A percentile compares a stretch with the other conserved stretches of the same genome.
These are phyloP conservation scores for Mrakia hoshinonis DNA, from an alignment of 768 basidiomycete species.

Conservation along the genomic window DNA sequence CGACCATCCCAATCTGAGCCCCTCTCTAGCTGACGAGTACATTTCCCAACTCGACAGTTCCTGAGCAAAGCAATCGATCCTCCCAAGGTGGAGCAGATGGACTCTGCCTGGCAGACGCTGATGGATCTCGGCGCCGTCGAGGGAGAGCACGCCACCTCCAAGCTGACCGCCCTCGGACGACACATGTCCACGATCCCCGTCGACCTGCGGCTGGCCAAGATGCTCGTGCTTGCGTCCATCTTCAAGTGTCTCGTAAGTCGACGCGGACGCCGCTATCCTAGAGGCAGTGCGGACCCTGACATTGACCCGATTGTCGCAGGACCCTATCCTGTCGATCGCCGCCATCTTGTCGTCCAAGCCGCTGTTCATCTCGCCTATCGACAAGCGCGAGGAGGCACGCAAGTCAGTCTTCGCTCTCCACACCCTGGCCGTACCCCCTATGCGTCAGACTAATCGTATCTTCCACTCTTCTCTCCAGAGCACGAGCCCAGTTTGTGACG, in stretches of 20 bases:
- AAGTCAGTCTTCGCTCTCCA: constrained; percentile 46
- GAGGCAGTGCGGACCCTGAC: not conserved
- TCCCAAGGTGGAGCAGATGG: constrained; percentile 64
- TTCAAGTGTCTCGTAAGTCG: constrained; percentile 60
- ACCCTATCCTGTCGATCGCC: constrained; percentile 59
- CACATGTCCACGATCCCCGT: constrained; percentile 57
- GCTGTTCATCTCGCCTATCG: constrained; percentile 69
- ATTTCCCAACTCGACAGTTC: constrained; percentile 41
- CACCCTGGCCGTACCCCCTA: too few relatives aligned
- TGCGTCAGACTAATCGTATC: too few relatives aligned
- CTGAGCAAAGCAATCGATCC: constrained; percentile 72
- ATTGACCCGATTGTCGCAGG: not conserved
- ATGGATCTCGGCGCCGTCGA: constrained; percentile 69
- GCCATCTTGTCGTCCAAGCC: constrained; percentile 81
- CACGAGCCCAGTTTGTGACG: constrained; percentile 58
- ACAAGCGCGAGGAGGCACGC: constrained; percentile 70
- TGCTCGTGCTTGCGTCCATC: constrained; percentile 74
- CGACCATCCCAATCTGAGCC: not conserved
- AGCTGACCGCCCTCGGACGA: constrained; percentile 69
- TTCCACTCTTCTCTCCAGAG: too few relatives aligned
- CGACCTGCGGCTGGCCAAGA: constrained; percentile 81
- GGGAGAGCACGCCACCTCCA: constrained; percentile 44
- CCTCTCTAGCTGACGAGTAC: not conserved
- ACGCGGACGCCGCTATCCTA: constrained; percentile 44
- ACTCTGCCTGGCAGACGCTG: constrained; percentile 64